phyloP scores from a whole-genome alignment of 1,139 yeast genomes.

The Candida glucosophila region DNA sequence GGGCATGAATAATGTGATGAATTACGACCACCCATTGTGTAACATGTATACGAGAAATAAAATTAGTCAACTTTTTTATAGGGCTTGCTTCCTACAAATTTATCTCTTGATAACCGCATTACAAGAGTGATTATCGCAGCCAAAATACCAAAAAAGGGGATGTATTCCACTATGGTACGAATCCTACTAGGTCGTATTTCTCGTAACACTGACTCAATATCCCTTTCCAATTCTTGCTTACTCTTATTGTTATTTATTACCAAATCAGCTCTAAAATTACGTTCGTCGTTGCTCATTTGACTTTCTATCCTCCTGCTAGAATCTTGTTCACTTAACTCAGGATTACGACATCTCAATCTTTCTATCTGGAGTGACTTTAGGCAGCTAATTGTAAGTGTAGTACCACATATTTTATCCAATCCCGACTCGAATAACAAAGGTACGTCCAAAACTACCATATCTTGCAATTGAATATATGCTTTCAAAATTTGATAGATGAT shows the following conservation, averaged over 20 bases:
- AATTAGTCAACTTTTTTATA: slow-evolving; percentile 3
- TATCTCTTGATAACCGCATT: slow-evolving; percentile 13
- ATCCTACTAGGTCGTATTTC: slow-evolving; percentile 41
- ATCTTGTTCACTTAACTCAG: slow-evolving; percentile 56
- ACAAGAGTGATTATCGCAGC: slow-evolving; percentile 22
- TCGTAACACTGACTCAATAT: slow-evolving; percentile 38
- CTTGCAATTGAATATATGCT: slow-evolving; percentile 43
- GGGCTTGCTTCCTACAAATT: slow-evolving; percentile 13
- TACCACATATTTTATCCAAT: slow-evolving; percentile 64
- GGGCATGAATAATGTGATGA: no score
- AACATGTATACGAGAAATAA: no score
- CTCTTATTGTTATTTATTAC: slow-evolving; percentile 58
- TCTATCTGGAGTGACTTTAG: slow-evolving; percentile 46
- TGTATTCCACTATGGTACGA: slow-evolving; percentile 51
- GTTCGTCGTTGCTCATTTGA: slow-evolving; percentile 62
- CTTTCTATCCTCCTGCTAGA: slow-evolving; percentile 65
- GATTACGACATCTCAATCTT: slow-evolving; percentile 59
- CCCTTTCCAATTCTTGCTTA: slow-evolving; percentile 36
- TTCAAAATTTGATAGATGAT: slow-evolving; percentile 49
- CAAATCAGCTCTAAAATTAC: slow-evolving; percentile 53
- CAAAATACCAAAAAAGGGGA: slow-evolving; percentile 43
- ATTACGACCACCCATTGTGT: no score
- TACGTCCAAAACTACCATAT: slow-evolving; percentile 72
- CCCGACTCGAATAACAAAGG: slow-evolving; percentile 83
- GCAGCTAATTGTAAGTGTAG: slow-evolving; percentile 62